Percentiles rank a stretch among this genome's conserved stretches.
These are phyloP conservation scores for Prinsepia uniflora DNA, from an alignment of 306 rosid genomes.

Conservation along the genomic window DNA sequence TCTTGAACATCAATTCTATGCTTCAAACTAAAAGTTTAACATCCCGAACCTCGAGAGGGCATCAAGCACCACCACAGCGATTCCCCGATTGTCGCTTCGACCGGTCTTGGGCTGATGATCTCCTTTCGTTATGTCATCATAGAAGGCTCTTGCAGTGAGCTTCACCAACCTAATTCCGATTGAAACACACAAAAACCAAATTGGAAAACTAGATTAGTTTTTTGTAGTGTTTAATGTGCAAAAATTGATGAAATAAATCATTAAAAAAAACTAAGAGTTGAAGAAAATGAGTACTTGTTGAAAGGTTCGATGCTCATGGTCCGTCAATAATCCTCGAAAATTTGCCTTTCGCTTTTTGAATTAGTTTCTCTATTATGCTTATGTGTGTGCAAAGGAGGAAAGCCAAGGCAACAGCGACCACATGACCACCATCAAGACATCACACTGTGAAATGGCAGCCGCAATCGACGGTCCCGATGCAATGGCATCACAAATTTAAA, in stretches of 20 bases:
- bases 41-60: constrained; percentile 76
- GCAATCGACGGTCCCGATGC: too few species aligned
- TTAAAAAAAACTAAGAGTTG: neutral
- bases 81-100: constrained; percentile 86
- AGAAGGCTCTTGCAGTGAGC: constrained; percentile 87
- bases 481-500: too few species aligned
- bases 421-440: too few species aligned
- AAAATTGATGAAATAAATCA: neutral
- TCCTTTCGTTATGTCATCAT: constrained; percentile 81
- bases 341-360: neutral
- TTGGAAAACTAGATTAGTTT: neutral
- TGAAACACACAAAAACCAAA: neutral
- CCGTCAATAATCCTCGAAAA: neutral
- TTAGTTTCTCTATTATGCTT: neutral
- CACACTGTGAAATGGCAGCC: too few species aligned
- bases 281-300: constrained; percentile 50
- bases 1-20: neutral
- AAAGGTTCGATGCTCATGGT: constrained; percentile 57
- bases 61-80: constrained; percentile 99
- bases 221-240: neutral
- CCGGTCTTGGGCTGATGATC: constrained; percentile 92
- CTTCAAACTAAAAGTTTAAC: constrained; percentile 1
- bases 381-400: neutral
- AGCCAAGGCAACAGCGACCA: too few species aligned
- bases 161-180: constrained; percentile 64